Base-by-base conservation (phyloP, 2,329 filamentous ascomycete genomes). In the Colletotrichum eremochloae region DNA sequence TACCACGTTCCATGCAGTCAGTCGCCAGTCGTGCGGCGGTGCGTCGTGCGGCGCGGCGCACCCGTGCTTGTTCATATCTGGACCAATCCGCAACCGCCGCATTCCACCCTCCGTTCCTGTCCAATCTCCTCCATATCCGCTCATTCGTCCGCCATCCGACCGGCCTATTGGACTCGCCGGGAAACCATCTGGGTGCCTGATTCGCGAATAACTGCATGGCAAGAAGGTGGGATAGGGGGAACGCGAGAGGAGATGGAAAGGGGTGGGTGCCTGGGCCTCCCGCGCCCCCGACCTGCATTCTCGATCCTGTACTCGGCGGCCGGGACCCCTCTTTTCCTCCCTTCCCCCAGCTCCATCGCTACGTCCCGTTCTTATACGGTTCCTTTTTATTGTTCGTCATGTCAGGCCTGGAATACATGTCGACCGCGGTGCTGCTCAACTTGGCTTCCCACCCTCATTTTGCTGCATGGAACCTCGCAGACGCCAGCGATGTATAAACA, bases 231-330 rank as follows among this genome's bases (percentile, higher is more conserved):
- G 24, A 53, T 5, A 52, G 42, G 33, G 50, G 36, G 48, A 63
- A 29, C 0, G 33, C 20, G 15, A 31, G 38, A 42, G 48, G 42
- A 1, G 15, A n/a, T 20, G 44, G 44, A 11, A n/a, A 46, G 18
- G 18, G 20, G 44, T 2, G 15, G 24, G 62, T 53, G 62, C 62
- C 62, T 64, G 62, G 57, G 62, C 11, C 62, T 38, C 31, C 42
- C 40, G 38, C 53, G 67, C 67, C 67, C 44, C 62, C n/a, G 55
- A n/a, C 67, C 67, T 64, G 53, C 67, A 60, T 69, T 14, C 42
- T 66, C 67, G 67, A 69, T 55, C 55, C 67, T 69, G 67, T 69
- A 66, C 67, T 58, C 67, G 29, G 53, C 62, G 62, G 53, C 36
- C 38, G 36, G 46, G 56, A 24, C 53, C 44, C 31, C 50, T 12